These are phyloP conservation scores for Ceratocystis albifundus DNA, from an alignment of 2,329 filamentous ascomycete species.

Conservation along the genomic window DNA sequence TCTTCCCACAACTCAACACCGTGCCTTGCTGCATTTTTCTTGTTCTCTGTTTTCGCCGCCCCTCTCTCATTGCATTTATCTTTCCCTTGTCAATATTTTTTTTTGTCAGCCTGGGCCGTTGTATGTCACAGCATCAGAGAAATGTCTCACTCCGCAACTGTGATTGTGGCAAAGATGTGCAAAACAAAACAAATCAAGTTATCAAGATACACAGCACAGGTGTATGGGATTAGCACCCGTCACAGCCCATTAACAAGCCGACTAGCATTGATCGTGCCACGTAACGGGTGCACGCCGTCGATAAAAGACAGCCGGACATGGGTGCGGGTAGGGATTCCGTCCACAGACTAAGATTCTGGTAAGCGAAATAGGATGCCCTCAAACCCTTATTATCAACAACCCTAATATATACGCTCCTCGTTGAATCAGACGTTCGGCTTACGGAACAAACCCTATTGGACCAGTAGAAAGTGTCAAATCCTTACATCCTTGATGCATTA, in stretches of 20 bases:
- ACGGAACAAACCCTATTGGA: slow-evolving; percentile 5
- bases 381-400: not conserved
- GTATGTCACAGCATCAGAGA: not conserved
- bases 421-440: not conserved
- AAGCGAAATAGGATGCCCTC: not conserved
- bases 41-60: no score
- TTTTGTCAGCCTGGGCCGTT: not conserved
- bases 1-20: no score
- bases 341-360: not conserved
- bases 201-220: slow-evolving; percentile 3
- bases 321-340: not conserved
- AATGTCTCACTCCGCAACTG: not conserved
- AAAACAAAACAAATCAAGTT: not conserved
- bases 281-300: not conserved
- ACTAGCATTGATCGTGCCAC: no score
- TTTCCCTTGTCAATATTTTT: no score
- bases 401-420: not conserved
- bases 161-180: not conserved
- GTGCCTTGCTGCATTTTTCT: no score
- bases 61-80: no score
- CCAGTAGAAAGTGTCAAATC: no score
- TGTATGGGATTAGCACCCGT: not conserved
- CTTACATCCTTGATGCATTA: no score
- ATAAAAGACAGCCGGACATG: not conserved
- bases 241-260: no score